Conservation (phyloP, 257 asterid genomes). For the Osmanthus fragrans region DNA sequence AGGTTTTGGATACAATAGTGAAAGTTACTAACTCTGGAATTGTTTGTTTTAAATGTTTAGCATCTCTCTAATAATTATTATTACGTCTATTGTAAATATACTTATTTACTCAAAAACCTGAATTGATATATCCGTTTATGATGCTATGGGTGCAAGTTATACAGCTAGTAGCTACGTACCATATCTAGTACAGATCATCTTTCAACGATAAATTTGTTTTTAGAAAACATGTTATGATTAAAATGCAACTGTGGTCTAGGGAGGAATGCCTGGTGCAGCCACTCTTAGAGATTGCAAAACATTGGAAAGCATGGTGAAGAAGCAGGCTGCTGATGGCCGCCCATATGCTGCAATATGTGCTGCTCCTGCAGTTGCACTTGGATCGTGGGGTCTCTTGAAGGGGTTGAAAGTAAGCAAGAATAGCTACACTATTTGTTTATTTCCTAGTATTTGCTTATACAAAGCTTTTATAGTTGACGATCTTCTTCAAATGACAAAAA, state of each 20-base stretch:
- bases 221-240: not conserved
- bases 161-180: not conserved
- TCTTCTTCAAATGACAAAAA: constrained; percentile 14
- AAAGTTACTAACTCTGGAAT: not conserved
- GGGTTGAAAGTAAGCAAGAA: constrained; percentile 62
- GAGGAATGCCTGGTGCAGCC: constrained; percentile 92
- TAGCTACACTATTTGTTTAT: not conserved
- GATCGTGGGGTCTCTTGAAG: constrained; percentile 87
- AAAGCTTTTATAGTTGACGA: not conserved
- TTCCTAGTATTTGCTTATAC: not conserved
- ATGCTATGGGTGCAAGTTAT: not conserved
- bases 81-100: not conserved
- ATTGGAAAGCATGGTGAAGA: constrained; percentile 69
- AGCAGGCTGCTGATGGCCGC: constrained; percentile 66
- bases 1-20: not conserved
- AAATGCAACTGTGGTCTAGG: constrained; percentile 38
- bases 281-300: constrained; percentile 70
- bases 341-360: constrained; percentile 94
- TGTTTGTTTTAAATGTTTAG: not conserved
- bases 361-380: constrained; percentile 92
- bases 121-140: not conserved
- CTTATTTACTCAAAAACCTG: not conserved
- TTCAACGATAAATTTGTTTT: not conserved
- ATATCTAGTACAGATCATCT: not conserved
- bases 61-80: not conserved